Percentiles rank a stretch among this genome's conserved stretches.
Conservation (phyloP, 805 yeast genomes). For the Teunomyces tritomae region DNA sequence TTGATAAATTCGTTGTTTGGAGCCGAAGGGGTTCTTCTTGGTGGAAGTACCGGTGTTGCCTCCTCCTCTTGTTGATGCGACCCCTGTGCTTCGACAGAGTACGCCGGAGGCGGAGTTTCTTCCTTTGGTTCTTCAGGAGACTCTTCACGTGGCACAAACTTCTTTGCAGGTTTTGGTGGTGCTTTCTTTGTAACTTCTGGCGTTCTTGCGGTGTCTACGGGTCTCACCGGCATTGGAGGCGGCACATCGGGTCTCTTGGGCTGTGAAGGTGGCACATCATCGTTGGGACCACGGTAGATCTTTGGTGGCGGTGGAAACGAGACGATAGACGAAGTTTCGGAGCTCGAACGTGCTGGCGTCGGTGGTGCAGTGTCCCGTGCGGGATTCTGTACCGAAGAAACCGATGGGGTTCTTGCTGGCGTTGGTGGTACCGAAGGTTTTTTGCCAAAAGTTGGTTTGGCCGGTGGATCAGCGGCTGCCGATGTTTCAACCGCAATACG, state of each 20-base stretch:
- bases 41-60: neutral
- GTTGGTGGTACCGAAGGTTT: neutral
- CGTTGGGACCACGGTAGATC: slow-evolving; percentile 6
- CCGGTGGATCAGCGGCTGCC: neutral
- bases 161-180: slow-evolving; percentile 44
- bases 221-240: neutral
- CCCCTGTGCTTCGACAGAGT: slow-evolving; percentile 9
- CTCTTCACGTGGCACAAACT: slow-evolving; percentile 13
- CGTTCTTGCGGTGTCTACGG: neutral
- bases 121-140: slow-evolving; percentile 5
- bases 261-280: neutral
- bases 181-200: slow-evolving; percentile 19
- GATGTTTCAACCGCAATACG: neutral
- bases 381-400: neutral
- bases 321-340: neutral
- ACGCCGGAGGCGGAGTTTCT: slow-evolving; percentile 21
- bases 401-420: neutral
- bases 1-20: neutral
- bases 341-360: neutral
- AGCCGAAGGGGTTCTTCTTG: neutral
- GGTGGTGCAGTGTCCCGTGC: neutral
- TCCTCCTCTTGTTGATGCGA: neutral
- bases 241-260: neutral
- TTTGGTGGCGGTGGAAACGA: slow-evolving; percentile 17
- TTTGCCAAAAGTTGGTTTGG: neutral